Conservation (phyloP, 176 grass and related monocot genomes). For the Aechmea fasciata region DNA sequence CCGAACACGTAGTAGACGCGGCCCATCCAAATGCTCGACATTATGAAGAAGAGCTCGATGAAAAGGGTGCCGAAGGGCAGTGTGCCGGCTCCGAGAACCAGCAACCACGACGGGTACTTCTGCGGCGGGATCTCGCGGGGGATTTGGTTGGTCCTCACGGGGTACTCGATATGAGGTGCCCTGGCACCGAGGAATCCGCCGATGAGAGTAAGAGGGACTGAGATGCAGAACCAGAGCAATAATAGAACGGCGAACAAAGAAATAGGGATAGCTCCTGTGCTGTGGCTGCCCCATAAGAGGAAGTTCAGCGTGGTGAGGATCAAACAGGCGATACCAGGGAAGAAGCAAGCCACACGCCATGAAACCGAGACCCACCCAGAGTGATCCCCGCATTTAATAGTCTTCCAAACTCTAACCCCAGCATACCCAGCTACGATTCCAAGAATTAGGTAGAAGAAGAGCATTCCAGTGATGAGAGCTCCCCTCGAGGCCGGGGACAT, state of each 20-base stretch:
- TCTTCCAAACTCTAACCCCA: conserved; percentile 61
- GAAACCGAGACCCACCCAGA: conserved; percentile 56
- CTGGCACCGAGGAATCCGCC: conserved; percentile 70
- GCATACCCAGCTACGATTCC: conserved; percentile 57
- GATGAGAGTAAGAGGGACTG: conserved; percentile 53
- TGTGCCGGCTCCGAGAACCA: conserved; percentile 68
- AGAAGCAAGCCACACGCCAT: conserved; percentile 63
- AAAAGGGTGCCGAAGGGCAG: conserved; percentile 72
- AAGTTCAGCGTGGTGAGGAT: conserved; percentile 79
- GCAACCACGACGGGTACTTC: conserved; percentile 69
- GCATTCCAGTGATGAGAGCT: conserved; percentile 61
- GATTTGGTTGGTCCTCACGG: conserved; percentile 73
- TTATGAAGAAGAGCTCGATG: conserved; percentile 84
- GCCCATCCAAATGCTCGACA: conserved; percentile 80
- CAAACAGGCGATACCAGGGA: conserved; percentile 70
- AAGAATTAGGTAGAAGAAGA: conserved; percentile 70
- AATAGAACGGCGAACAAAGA: conserved; percentile 54
- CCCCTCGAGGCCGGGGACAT: conserved; percentile 72
- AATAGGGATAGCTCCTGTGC: conserved; percentile 64
- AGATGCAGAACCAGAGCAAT: conserved; percentile 77
- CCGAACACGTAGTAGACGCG: conserved; percentile 74
- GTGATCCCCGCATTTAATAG: conserved; percentile 58
- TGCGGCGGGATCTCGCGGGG: conserved; percentile 67
- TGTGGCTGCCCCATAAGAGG: conserved; percentile 75
- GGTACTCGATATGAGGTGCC: conserved; percentile 63